phyloP scores from a whole-genome alignment of 495 filamentous ascomycete genomes.

The Margaritispora aquatica region DNA sequence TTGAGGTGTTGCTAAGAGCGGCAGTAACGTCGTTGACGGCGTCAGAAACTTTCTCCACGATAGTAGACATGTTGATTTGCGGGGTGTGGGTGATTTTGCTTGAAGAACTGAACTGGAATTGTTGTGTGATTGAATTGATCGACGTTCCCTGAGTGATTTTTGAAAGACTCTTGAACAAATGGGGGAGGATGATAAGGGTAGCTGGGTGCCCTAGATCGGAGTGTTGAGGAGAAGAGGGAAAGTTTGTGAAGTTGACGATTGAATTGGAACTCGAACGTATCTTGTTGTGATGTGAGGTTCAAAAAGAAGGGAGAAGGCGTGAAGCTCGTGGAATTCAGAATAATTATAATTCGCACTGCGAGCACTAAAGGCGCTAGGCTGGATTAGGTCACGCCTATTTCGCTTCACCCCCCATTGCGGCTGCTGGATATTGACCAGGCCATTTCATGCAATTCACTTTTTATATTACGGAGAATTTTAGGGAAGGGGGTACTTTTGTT shows the following conservation, averaged over 20 bases:
- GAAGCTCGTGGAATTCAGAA: conserved; percentile 3
- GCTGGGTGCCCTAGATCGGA: conserved; percentile 81
- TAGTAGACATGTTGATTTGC: conserved; percentile 48
- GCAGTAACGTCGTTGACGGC: conserved; percentile 79
- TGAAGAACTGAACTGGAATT: conserved; percentile 24
- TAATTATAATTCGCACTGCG: conserved; percentile 13
- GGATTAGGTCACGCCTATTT: no score
- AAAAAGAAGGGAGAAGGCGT: conserved; percentile 21
- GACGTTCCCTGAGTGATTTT: conserved; percentile 41
- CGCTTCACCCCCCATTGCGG: no score
- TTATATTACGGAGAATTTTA: no score
- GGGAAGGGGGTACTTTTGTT: no score
- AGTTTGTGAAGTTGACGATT: conserved; percentile 10
- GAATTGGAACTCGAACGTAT: conserved; percentile 23
- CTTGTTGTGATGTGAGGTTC: conserved; percentile 24
- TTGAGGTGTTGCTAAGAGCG: conserved; percentile 68
- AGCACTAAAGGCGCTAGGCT: conserved; percentile 6
- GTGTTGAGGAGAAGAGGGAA: conserved; percentile 9
- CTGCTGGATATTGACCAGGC: no score
- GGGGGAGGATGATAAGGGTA: conserved; percentile 67
- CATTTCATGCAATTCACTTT: no score
- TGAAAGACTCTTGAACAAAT: conserved; percentile 48
- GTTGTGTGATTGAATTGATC: conserved; percentile 9
- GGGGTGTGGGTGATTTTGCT: conserved; percentile 26
- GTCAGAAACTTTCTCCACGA: conserved; percentile 56